Base-by-base conservation (phyloP, 352 stramenopile species). In the Globisporangium perplexum region DNA sequence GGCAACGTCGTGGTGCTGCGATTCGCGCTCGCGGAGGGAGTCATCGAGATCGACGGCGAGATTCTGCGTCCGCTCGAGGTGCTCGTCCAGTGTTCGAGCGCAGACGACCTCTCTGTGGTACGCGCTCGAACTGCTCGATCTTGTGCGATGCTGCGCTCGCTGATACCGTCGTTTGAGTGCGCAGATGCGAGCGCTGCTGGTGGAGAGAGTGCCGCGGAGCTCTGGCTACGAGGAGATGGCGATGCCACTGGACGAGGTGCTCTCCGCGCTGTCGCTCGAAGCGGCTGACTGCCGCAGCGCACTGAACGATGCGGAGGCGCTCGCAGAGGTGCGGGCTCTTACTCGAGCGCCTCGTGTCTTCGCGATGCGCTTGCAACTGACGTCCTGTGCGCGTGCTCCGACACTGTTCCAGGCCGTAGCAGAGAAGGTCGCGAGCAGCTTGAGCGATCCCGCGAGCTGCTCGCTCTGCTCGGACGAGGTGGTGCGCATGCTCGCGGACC, bases 81-180 rank as follows among this genome's bases (percentile, higher is more conserved):
- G 3, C 66, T 61, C 8, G 58, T 84, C 10, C 67, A 88, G 46
- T 71, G 76, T n/a, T 86, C 76, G 11, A 72, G 73, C 43, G 47
- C 72, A 1, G 66, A 65, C 3, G 78, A 90, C 62, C 67, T 90
- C 14, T 74, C 74, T 33, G 72, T 72, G 51, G 78, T 88, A 71
- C 30, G 73, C 65, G 12, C 31, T 30, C 36, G n/a, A 26, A 55
- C 24, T 22, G 35, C 7, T 50, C 45, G 7, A 28, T 49, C 22
- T 51, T 46, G 23, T 11, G 15, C 15, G 6, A 3, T 39, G n/a
- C 2, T 17, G 10, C 38, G 6, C 28, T 10, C 20, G 14, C 22
- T 28, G 39, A 17, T 1, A 8, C 11, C 12, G 31, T 36, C 4
- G 31, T 50, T 24, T 17, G 17, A 22, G 35, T 15, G 26, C 52